These are phyloP conservation scores for Calocybe gambosa DNA, from an alignment of 1,284 basidiomycete species.

Conservation along the genomic window DNA sequence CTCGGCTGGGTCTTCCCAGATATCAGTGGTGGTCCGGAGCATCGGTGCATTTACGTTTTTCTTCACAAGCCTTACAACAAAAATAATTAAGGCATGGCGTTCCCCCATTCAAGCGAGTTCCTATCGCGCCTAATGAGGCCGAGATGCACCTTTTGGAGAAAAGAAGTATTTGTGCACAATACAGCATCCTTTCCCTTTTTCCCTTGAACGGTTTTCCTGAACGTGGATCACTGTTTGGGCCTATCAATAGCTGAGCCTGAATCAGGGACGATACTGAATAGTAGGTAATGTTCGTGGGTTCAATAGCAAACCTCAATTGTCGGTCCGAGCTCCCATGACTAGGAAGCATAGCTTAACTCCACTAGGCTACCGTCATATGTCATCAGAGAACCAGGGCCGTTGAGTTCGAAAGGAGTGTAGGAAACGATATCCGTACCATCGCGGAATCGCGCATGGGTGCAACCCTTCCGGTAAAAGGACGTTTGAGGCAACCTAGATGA, in stretches of 20 bases:
- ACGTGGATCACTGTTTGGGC: constrained; percentile 19
- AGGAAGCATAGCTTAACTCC: constrained; percentile 26
- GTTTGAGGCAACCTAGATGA: too few relatives aligned
- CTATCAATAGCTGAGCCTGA: not conserved
- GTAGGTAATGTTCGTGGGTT: constrained; percentile 21
- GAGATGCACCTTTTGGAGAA: constrained; percentile 19
- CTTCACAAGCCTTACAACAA: too few relatives aligned
- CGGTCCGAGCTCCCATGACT: constrained; percentile 16
- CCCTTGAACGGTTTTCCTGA: constrained; percentile 20
- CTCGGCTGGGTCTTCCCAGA: too few relatives aligned
- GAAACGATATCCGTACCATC: too few relatives aligned
- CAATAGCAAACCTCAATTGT: constrained; percentile 26
- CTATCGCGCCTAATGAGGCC: constrained; percentile 21
- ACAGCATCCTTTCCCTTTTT: too few relatives aligned
- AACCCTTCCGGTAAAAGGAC: too few relatives aligned
- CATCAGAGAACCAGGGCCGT: constrained; percentile 20
- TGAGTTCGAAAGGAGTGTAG: constrained; percentile 17
- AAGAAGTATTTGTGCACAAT: constrained; percentile 23
- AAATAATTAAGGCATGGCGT: too few relatives aligned
- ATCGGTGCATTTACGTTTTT: too few relatives aligned
- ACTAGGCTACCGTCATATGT: constrained; percentile 26
- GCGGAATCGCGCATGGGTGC: too few relatives aligned
- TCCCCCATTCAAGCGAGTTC: constrained; percentile 22
- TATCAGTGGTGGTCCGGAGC: too few relatives aligned
- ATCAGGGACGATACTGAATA: not conserved